Evolutionary conservation across 2,329 filamentous ascomycete species (phyloP), one percentile per base, ranked within the genome.

Genomic region (Teratosphaeria destructans): DNA sequence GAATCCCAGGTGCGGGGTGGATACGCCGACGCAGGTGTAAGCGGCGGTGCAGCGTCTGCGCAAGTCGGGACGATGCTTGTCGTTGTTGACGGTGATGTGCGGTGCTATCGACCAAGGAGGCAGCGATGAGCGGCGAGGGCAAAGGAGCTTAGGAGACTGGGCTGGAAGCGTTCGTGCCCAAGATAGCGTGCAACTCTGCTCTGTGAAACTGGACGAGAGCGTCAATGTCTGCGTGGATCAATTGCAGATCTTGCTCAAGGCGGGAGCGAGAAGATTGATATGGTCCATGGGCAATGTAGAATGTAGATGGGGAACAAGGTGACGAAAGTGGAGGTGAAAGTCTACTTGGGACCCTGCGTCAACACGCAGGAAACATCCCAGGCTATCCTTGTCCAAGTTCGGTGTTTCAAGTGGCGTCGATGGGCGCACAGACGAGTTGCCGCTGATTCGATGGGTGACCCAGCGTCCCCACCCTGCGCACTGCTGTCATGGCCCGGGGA

Each of bases 61-160:
- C 37, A 43, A 53, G 57, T 55, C 49, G 57, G 57, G 23, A 47
- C 57, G 57, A 29, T 14, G 55, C 27, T 58, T 54, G 53, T 23
- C 23, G 23, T 32, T 32, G 29, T 57, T 23, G 60, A 34, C 23
- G 57, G 54, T 61, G 60, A 59, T 59, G 60, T 27, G 57, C 60
- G 49, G 8, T 55, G 34, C 26, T 26, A n/a, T 54, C 57, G 54
- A 61, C 57, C 19, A 59, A 59, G 23, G 23, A 23, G 23, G 23
- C 23, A 23, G 54, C 57, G 57, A 32, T 59, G 57, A 32, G 57
- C 57, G 55, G 55, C 37, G 57, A 55, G 49, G 8, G 11, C n/a
- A 53, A 39, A 32, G 59, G 10, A 19, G 23, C 23, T 23, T 23
- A 23, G 23, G 1, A 23, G 29, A 27, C 16, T 6, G 26, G 19